Evolutionary conservation across 2,329 filamentous ascomycete genomes (phyloP), one percentile per base, ranked within the genome.

Genomic region (Fusarium verticillioides): DNA sequence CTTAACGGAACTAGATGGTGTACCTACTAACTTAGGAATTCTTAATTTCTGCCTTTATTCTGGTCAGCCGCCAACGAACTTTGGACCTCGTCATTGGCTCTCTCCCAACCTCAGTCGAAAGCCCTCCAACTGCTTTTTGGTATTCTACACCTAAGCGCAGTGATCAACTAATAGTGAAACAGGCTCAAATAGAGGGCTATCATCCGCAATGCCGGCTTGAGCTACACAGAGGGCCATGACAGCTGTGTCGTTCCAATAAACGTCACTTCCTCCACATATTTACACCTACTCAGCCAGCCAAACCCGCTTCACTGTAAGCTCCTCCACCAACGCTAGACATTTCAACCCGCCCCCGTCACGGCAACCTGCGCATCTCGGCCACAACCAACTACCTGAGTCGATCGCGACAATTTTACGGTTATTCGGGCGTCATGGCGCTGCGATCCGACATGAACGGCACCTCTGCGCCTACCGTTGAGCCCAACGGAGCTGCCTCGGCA

Each of bases 371-470:
- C 75, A 68, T 64, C 69, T 63, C 52, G 71, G 69, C 68, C 58
- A 63, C 54, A 59, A 53, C 34, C n/a, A 76, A 60, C 62, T 60
- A 36, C 66, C 58, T 63, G 62, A 70, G 63, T 64, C 68, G 56
- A 60, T 40, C 69, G 40, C 64, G 70, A 54, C 47, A 74, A 46
- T 65, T 58, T 58, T 75, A 71, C 73, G 74, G 78, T 68, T 67
- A 50, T 73, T 60, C 63, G 26, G 69, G 77, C 59, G 70, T 73
- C 63, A 82, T 82, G 81, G 79, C 80, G 70, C 74, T 78, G 63
- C 78, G 78, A 77, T 76, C 79, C 46, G 81, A 81, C 58, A 66
- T 77, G 59, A 81, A 81, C 72, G 79, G 77, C 58, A 79, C 78
- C 62, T 74, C 77, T 66, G 69, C 80, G 66, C 77, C 77, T 44